A percentile compares a stretch with the other conserved stretches of the same genome.
These are phyloP conservation scores for Allium sativum DNA, from an alignment of 106 monocot species.

Conservation along the genomic window DNA sequence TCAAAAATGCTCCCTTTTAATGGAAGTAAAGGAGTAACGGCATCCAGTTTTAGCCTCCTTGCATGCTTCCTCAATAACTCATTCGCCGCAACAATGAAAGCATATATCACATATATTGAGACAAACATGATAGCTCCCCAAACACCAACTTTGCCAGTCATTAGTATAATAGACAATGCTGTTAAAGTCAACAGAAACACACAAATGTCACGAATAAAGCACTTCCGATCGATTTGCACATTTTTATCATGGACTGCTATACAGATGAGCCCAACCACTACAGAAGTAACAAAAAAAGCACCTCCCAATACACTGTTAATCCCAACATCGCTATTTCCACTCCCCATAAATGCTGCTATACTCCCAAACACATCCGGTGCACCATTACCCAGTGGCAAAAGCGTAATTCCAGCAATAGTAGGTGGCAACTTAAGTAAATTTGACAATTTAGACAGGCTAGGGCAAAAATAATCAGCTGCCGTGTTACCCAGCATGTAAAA, in stretches of 20 bases:
- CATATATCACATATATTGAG: constrained; percentile 66
- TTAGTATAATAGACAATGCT: constrained; percentile 45
- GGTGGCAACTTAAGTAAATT: constrained; percentile 58
- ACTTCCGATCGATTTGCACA: constrained; percentile 65
- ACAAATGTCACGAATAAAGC: constrained; percentile 70
- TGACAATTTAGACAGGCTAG: constrained; percentile 72
- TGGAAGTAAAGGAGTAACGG: constrained; percentile 76
- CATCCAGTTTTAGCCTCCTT: constrained; percentile 55
- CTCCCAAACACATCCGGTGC: constrained; percentile 95
- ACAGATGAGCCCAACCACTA: constrained; percentile 71
- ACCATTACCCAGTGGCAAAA: constrained; percentile 90
- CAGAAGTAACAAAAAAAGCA: constrained; percentile 80
- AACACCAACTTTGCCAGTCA: constrained; percentile 59
- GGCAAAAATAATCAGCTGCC: constrained; percentile 92
- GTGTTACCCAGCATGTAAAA: constrained; percentile 92
- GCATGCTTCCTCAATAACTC: constrained; percentile 78
- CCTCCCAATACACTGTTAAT: constrained; percentile 90
- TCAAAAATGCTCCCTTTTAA: constrained; percentile 70
- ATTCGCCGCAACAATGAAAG: constrained; percentile 68
- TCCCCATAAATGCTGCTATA: constrained; percentile 77
- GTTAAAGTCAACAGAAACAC: constrained; percentile 68
- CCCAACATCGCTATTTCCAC: constrained; percentile 71
- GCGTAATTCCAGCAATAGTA: constrained; percentile 86
- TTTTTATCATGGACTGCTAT: constrained; percentile 59
- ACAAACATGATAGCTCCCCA: constrained; percentile 72